Evolutionary conservation across 371 early-diverging fungal genomes (phyloP), one percentile per base, ranked within the genome.

Genomic region (Mortierella sp.): DNA sequence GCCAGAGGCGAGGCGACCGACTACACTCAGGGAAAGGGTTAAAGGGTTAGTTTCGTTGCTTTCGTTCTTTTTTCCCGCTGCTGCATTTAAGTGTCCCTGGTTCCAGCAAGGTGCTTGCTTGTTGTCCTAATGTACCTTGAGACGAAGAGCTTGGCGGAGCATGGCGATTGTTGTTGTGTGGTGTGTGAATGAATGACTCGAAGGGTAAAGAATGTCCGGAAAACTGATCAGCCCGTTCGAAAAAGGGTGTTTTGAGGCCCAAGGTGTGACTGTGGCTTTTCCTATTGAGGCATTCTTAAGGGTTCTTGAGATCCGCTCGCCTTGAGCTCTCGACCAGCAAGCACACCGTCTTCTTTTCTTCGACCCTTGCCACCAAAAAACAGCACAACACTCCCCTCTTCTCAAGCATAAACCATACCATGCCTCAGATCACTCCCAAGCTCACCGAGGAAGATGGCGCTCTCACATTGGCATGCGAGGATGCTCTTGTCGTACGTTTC

Each of bases 391-490:
- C 31, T 28, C 55, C 34, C 43, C 43, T n/a, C 51, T 50, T 19
- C 51, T 50, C 24, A 14, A 54, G n/a, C 54, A 54, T 24, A 54
- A n/a, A 2, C 5, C 54, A 21, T 34, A 46, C 37, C 72, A 86
- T 86, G 86, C 82, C 86, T n/a, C 70, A 79, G 59, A 79, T 86
- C 55, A 75, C 87, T 26, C 86, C 88, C n/a, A 51, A 69, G 43
- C 86, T 90, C 21, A 79, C 88, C 54, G 88, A 89, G 31, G 89
- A 88, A 50, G 87, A 88, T 14, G 90, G 89, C 53, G 82, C 61
- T 43, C 81, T 90, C 44, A 90, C 84, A 4, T 83, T 85, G 31
- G 88, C 74, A 59, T 77, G 79, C 55, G 81, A 88, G 64, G 82
- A 88, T 86, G 89, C 89, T 24, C 78, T 90, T 21, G 86, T 82